These are phyloP conservation scores for Penicillium corylophilum DNA, from an alignment of 2,329 filamentous ascomycete species.

Conservation along the genomic window DNA sequence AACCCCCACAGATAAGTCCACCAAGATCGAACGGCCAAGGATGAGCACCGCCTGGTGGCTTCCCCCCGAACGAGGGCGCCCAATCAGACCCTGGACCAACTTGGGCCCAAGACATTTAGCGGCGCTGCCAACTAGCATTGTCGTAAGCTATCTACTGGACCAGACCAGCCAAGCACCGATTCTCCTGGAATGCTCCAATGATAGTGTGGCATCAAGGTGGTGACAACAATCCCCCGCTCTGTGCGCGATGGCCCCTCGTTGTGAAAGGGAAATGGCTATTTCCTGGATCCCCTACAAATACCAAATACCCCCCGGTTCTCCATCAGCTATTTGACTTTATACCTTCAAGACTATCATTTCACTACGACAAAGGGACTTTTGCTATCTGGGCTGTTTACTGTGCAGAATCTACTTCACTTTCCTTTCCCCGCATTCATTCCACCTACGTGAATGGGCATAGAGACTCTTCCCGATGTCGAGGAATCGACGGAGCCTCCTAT, in stretches of 20 bases:
- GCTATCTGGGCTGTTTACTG: background rate
- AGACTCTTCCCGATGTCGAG: constrained; percentile 41
- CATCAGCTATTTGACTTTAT: background rate
- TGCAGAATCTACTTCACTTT: background rate
- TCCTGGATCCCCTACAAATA: constrained; percentile 8
- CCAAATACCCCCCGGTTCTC: background rate
- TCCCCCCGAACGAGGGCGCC: background rate
- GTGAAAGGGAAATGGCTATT: background rate
- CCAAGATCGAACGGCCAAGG: background rate
- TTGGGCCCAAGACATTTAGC: constrained; percentile 9
- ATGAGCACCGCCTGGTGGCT: background rate
- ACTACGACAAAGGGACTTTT: background rate
- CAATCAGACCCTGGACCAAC: constrained; percentile 11
- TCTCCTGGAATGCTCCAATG: constrained; percentile 13
- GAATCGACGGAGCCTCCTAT: constrained; percentile 44
- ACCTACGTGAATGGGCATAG: constrained; percentile 42
- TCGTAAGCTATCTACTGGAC: constrained; percentile 4
- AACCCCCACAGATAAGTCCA: background rate
- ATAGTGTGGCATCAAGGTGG: constrained; percentile 5
- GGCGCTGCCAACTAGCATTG: constrained; percentile 1
- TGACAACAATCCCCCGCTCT: constrained; percentile 14
- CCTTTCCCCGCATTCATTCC: constrained; percentile 4
- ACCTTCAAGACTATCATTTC: background rate
- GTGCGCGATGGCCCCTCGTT: constrained; percentile 10
- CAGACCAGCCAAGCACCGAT: constrained; percentile 17